Evolutionary conservation across 805 yeast species (phyloP).

Genomic region (Lipomyces mesembrius): DNA sequence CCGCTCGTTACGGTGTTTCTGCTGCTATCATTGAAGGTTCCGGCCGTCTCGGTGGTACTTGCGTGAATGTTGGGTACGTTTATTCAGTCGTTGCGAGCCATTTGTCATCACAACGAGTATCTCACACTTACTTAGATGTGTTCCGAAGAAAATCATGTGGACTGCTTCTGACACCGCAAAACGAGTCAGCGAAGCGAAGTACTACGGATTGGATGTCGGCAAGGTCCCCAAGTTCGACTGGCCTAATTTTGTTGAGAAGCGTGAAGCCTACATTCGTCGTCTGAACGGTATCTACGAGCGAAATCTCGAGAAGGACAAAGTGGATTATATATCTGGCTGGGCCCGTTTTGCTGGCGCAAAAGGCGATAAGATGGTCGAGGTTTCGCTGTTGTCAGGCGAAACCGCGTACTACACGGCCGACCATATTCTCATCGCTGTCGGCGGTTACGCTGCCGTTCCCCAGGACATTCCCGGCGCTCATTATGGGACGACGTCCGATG

Average conservation of each 20-base stretch:
- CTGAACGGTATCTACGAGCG: slow-evolving; percentile 92
- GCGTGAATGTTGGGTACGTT: slow-evolving; percentile 89
- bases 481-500: slow-evolving; percentile 84
- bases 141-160: slow-evolving; percentile 99
- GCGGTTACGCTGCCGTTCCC: slow-evolving; percentile 83
- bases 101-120: not conserved
- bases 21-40: slow-evolving; percentile 80
- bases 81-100: not conserved
- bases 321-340: slow-evolving; percentile 82
- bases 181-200: slow-evolving; percentile 71
- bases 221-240: slow-evolving; percentile 75
- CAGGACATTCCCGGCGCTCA: slow-evolving; percentile 76
- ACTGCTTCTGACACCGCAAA: slow-evolving; percentile 89
- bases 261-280: slow-evolving; percentile 88
- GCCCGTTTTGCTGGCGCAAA: slow-evolving; percentile 76
- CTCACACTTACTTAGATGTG: slow-evolving; percentile 57
- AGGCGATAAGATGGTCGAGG: slow-evolving; percentile 61
- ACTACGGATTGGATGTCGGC: slow-evolving; percentile 75
- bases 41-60: slow-evolving; percentile 87
- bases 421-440: slow-evolving; percentile 86
- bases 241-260: slow-evolving; percentile 77
- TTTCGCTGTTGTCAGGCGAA: slow-evolving; percentile 65
- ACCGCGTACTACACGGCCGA: slow-evolving; percentile 73
- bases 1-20: slow-evolving; percentile 82
- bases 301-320: slow-evolving; percentile 86